These are phyloP conservation scores for Naganishia sp. DNA, from an alignment of 1,284 basidiomycete genomes.

Conservation along the genomic window DNA sequence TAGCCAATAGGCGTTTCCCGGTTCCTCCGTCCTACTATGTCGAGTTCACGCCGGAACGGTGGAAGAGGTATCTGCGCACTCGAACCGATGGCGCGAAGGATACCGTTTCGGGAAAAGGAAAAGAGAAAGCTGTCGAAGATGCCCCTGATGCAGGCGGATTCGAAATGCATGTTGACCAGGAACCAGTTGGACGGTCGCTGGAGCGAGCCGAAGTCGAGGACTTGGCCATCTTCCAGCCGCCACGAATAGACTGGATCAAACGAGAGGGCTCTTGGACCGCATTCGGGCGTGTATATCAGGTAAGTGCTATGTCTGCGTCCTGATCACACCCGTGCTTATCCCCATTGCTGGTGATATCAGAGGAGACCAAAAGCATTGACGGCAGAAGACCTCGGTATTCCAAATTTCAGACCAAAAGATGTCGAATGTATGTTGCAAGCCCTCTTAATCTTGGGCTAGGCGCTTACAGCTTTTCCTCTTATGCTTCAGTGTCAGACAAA, in stretches of 20 bases:
- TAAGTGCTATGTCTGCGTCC: background rate
- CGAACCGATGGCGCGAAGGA: background rate
- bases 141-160: background rate
- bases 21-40: conserved; percentile 33
- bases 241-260: conserved; percentile 33
- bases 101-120: conserved; percentile 11
- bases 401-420: conserved; percentile 21
- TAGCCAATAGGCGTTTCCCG: conserved; percentile 32
- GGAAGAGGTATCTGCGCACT: conserved; percentile 16
- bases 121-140: background rate
- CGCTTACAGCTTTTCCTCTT: background rate
- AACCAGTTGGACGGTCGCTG: background rate
- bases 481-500: conserved; percentile 20
- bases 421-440: conserved; percentile 1
- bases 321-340: background rate
- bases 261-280: conserved; percentile 30
- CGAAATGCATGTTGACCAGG: conserved; percentile 1
- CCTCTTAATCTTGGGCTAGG: background rate
- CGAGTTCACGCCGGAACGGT: conserved; percentile 30
- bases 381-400: conserved; percentile 26
- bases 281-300: conserved; percentile 31
- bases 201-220: background rate
- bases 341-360: background rate
- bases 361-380: conserved; percentile 16
- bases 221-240: conserved; percentile 25